These are phyloP conservation scores for Xylaria scruposa DNA, from an alignment of 495 filamentous ascomycete species.

Conservation along the genomic window DNA sequence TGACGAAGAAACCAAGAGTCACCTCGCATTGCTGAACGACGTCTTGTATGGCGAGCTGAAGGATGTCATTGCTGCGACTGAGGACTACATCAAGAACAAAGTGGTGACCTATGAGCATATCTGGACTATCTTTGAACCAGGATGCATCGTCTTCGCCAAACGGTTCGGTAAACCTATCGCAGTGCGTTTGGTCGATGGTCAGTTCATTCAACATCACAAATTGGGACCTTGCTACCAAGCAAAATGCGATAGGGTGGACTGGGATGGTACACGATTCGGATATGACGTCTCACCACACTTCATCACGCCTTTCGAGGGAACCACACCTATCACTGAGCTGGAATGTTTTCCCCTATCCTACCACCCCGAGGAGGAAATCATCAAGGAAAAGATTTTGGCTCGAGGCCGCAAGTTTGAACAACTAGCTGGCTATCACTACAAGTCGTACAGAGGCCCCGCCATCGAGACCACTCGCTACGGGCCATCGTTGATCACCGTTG, in stretches of 20 bases:
- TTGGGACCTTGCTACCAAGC: constrained; percentile 51
- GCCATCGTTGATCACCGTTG: not conserved
- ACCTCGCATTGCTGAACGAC: constrained; percentile 61
- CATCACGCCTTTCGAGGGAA: constrained; percentile 62
- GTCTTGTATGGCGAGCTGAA: constrained; percentile 66
- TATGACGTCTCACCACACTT: constrained; percentile 46
- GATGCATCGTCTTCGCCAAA: constrained; percentile 35
- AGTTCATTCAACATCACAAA: constrained; percentile 38
- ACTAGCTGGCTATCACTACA: constrained; percentile 67
- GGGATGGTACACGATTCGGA: constrained; percentile 65
- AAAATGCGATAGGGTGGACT: constrained; percentile 59
- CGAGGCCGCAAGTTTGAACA: constrained; percentile 59
- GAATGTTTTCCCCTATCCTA: constrained; percentile 62
- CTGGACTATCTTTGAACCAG: constrained; percentile 52
- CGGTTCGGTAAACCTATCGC: constrained; percentile 37
- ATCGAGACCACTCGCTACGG: constrained; percentile 29
- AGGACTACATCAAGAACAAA: constrained; percentile 61
- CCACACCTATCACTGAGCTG: constrained; percentile 61
- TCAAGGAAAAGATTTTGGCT: constrained; percentile 48
- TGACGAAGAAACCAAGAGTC: constrained; percentile 57
- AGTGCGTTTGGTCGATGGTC: constrained; percentile 39
- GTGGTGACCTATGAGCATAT: constrained; percentile 64
- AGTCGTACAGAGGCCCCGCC: constrained; percentile 59
- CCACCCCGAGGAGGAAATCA: constrained; percentile 53
- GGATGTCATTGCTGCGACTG: constrained; percentile 57